Evolutionary conservation across 768 basidiomycete species (phyloP).

Genomic region (Dacryopinax spathularia): DNA sequence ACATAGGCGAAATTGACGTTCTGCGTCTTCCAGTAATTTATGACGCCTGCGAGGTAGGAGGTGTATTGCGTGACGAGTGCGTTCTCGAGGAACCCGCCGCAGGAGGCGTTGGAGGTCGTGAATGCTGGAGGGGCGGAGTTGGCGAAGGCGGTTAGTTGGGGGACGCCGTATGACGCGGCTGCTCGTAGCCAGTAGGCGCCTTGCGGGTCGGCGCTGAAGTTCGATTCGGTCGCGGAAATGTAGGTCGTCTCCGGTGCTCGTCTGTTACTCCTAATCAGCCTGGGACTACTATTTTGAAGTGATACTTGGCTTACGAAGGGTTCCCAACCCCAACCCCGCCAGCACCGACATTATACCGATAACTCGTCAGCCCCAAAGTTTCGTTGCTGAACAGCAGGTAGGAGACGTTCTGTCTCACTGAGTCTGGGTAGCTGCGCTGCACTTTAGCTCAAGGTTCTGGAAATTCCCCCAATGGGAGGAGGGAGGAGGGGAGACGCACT

Average conservation of each 20-base stretch:
- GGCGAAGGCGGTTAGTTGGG: slow-evolving; percentile 30
- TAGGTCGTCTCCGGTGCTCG: slow-evolving; percentile 8
- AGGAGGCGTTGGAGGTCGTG: slow-evolving; percentile 13
- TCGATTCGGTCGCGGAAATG: slow-evolving; percentile 26
- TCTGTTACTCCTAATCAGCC: not conserved
- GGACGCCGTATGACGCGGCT: slow-evolving; percentile 26
- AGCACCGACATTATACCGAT: slow-evolving; percentile 32
- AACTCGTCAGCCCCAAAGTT: slow-evolving; percentile 31
- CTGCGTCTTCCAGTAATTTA: slow-evolving; percentile 27
- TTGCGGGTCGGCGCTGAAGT: slow-evolving; percentile 29
- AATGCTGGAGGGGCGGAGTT: slow-evolving; percentile 27
- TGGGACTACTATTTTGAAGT: not conserved
- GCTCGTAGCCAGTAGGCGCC: slow-evolving; percentile 31
- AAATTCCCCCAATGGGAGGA: too few relatives aligned
- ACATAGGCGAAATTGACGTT: slow-evolving; percentile 30
- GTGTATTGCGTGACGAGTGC: slow-evolving; percentile 27
- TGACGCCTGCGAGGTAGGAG: slow-evolving; percentile 31
- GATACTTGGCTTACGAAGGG: slow-evolving; percentile 10
- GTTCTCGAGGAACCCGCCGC: slow-evolving; percentile 16
- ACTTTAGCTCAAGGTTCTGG: not conserved
- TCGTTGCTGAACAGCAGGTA: slow-evolving; percentile 27
- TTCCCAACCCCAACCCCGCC: slow-evolving; percentile 33
- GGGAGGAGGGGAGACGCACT: slow-evolving; percentile 12
- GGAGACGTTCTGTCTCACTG: slow-evolving; percentile 30
- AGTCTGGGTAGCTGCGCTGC: slow-evolving; percentile 21